Evolutionary conservation across 768 basidiomycete species (phyloP), one percentile per base, ranked within the genome.

Genomic region (Clathrus columnatus): DNA sequence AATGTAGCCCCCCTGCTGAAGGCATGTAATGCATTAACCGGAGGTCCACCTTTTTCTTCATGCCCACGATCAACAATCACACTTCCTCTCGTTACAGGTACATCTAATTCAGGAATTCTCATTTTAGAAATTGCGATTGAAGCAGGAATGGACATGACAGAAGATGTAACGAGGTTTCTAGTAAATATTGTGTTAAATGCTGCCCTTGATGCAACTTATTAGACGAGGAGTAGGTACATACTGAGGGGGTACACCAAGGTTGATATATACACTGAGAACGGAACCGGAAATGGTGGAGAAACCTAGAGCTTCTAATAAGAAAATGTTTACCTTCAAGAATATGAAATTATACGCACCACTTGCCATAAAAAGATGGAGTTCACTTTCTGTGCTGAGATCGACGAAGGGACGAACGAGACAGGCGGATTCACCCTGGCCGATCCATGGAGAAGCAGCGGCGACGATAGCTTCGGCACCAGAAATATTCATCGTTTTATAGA

Each of bases 401-500:
- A 91, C 82, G 64, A 88, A 91, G 29, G 90, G 91, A 51, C 76
- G 78, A 60, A 92, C 88, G 60, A 93, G 73, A 69, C 90, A 91
- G 46, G 89, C 90, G 21, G 84, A 86, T 68, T 93, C 91, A 65
- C 87, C 91, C 70, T 89, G 87, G 20, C 92, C 92, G 60, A 95
- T 82, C 79, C 87, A 95, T n/a, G 92, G 92, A 0, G 91, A 92
- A 16, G 91, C 84, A 48, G 92, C 83, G 26, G 92, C 91, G 44
- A 95, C 90, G 56, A 95, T 86, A 30, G 92, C 91, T 66, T 95
- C 92, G 3, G 91, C 92, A 57, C 93, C 92, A n/a, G 92, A 93
- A 29, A 95, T 80, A 60, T 87, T 84, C 82, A 95, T 79, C 51
- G 88, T 70, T 69, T 91, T 92, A 74, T 89, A 91, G 78, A 95